These are phyloP conservation scores for Astrothelium subdiscretum DNA, from an alignment of 495 filamentous ascomycete species.

Conservation along the genomic window DNA sequence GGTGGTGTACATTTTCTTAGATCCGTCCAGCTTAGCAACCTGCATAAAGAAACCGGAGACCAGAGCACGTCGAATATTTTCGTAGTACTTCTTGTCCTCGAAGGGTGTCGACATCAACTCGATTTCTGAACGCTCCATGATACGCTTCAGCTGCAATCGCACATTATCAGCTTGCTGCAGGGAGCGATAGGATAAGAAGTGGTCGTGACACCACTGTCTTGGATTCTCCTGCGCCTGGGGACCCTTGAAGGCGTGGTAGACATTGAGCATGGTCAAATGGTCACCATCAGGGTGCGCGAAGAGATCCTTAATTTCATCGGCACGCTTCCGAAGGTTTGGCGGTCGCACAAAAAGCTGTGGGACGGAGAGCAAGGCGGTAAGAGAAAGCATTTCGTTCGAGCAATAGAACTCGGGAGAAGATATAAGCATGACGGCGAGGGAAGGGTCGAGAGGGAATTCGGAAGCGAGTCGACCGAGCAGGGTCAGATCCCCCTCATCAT, in stretches of 20 bases:
- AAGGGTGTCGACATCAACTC: slow-evolving; percentile 81
- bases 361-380: slow-evolving; percentile 87
- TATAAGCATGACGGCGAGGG: slow-evolving; percentile 95
- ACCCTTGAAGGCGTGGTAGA: slow-evolving; percentile 92
- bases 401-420: slow-evolving; percentile 96
- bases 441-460: slow-evolving; percentile 91
- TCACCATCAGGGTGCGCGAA: slow-evolving; percentile 92
- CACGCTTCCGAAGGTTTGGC: slow-evolving; percentile 69
- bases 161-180: slow-evolving; percentile 91
- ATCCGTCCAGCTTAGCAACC: slow-evolving; percentile 78
- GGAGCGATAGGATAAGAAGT: slow-evolving; percentile 85
- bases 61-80: slow-evolving; percentile 89
- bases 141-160: slow-evolving; percentile 75
- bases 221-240: slow-evolving; percentile 58
- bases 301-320: slow-evolving; percentile 92
- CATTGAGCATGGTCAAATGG: slow-evolving; percentile 91
- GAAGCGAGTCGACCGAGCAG: slow-evolving; percentile 75
- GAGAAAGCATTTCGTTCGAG: slow-evolving; percentile 94
- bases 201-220: slow-evolving; percentile 92
- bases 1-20: slow-evolving; percentile 76
- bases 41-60: slow-evolving; percentile 99
- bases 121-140: slow-evolving; percentile 86
- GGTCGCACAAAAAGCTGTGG: slow-evolving; percentile 91
- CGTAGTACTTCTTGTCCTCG: slow-evolving; percentile 94
- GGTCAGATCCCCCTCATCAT: slow-evolving; percentile 91